A percentile compares a stretch with the other conserved stretches of the same genome.
phyloP scores from a whole-genome alignment of 257 asterid species.

The Misopates orontium region DNA sequence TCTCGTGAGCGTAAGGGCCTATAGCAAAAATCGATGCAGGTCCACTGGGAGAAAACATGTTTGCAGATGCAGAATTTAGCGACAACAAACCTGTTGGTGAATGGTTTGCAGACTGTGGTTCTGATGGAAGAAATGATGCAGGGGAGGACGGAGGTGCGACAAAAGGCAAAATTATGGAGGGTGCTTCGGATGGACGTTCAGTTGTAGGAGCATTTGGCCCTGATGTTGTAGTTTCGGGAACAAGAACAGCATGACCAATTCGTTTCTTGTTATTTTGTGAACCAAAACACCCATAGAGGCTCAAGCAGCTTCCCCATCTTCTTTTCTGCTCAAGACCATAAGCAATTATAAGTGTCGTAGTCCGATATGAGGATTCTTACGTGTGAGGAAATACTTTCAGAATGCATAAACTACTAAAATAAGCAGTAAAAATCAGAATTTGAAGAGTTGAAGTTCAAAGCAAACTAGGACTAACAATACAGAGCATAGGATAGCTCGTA shows the following conservation, averaged over 20 bases:
- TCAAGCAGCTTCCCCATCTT: conserved; percentile 83
- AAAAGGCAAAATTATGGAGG: conserved; percentile 67
- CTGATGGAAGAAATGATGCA: conserved; percentile 84
- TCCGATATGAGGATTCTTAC: not conserved
- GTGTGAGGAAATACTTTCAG: not conserved
- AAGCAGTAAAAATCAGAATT: not conserved
- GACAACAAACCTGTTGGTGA: conserved; percentile 72
- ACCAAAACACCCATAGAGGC: conserved; percentile 83
- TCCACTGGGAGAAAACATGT: conserved; percentile 81
- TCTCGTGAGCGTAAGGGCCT: conserved; percentile 91
- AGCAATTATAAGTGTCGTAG: not conserved
- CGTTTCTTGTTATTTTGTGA: conserved; percentile 59
- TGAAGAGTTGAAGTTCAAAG: conserved; percentile 1
- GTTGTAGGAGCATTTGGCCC: conserved; percentile 42
- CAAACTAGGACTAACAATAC: not conserved
- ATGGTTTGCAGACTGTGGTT: conserved; percentile 73
- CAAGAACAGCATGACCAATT: conserved; percentile 72
- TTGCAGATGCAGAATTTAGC: conserved; percentile 55
- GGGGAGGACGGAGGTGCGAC: conserved; percentile 97
- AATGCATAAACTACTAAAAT: not conserved
- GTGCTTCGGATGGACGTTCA: conserved; percentile 48
- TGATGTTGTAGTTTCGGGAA: conserved; percentile 54
- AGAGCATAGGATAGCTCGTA: not conserved
- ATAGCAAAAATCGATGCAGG: conserved; percentile 82
- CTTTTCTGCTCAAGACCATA: conserved; percentile 56